A percentile compares a stretch with the other conserved stretches of the same genome.
phyloP scores from a whole-genome alignment of 2,329 filamentous ascomycete species.

The Zalaria obscura region DNA sequence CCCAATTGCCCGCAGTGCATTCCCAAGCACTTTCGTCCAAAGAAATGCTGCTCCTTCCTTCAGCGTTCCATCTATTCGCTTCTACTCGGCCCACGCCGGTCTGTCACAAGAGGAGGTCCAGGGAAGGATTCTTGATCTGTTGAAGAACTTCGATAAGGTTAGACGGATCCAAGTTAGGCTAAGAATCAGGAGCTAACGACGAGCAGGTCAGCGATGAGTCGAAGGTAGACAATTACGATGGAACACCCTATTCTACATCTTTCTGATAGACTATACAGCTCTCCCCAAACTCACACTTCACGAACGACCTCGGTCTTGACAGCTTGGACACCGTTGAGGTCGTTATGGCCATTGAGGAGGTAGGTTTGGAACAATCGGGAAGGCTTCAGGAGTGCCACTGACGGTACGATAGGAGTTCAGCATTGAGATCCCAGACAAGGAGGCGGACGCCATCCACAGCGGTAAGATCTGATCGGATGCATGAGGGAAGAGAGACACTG shows the following conservation, averaged over 20 bases:
- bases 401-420: conserved; percentile 50
- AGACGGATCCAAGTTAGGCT: conserved; percentile 13
- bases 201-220: conserved; percentile 46
- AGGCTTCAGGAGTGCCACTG: conserved; percentile 37
- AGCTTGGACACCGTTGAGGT: conserved; percentile 98
- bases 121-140: conserved; percentile 78
- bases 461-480: conserved; percentile 41
- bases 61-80: conserved; percentile 57
- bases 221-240: conserved; percentile 31
- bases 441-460: conserved; percentile 86
- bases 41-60: conserved; percentile 47
- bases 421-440: conserved; percentile 98
- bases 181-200: background rate
- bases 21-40: conserved; percentile 44
- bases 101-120: conserved; percentile 76
- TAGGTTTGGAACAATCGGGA: conserved; percentile 24
- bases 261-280: conserved; percentile 43
- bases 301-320: conserved; percentile 89
- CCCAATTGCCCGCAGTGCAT: conserved; percentile 45
- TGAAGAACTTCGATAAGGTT: conserved; percentile 97
- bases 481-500: conserved; percentile 12
- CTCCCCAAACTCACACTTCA: conserved; percentile 72
- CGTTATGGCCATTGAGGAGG: conserved; percentile 99
- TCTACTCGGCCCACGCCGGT: conserved; percentile 72
- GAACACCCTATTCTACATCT: background rate